Base-by-base conservation (phyloP, 768 basidiomycete genomes). In the Panaeolus cyanescens region DNA sequence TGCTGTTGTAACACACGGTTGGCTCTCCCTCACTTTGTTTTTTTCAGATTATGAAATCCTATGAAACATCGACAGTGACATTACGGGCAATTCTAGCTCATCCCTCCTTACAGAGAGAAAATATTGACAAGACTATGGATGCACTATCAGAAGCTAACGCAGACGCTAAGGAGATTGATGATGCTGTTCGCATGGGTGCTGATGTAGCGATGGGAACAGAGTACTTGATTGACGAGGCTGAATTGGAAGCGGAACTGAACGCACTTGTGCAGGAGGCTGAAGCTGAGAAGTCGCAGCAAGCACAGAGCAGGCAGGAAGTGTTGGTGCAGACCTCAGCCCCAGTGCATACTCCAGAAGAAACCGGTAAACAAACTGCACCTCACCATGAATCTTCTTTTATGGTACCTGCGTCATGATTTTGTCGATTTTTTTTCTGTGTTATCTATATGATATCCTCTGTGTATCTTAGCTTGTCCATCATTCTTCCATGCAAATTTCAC, bases 41-140 rank as follows among this genome's bases (percentile, higher is more conserved):
- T n/a, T n/a, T n/a, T n/a, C n/a, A 95, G 93, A 91, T 97, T 55
- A 87, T 99, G 85, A 85, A 84, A 65, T 85, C 88, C 0, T 99
- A 96, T 70, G 85, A 93, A 73, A 86, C 88, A 2, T 95, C 95
- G 5, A 89, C 93, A 0, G 73, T 83, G 5, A 95, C 95, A 0
- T 79, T 98, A 5, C 83, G 83, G 13, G 75, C 85, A 0, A 86
- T 98, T 42, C 84, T 98, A 1, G 78, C 89, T 7, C 87, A 96
- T 65, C 94, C 95, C 0, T 87, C 87, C 0, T 78, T 99, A 12
- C 87, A 89, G 62, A 83, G 86, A n/a, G 88, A 88, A 15, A 83
- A 81, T 55, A 85, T 99, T 53, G 92, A 96, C 59, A 82, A 85
- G 65, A 96, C 95, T 3, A 89, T 96, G 85, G 92, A 95, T 25